Percentiles rank a stretch among this genome's conserved stretches.
phyloP scores from a whole-genome alignment of 768 basidiomycete species.

The Punctularia strigosozonata region DNA sequence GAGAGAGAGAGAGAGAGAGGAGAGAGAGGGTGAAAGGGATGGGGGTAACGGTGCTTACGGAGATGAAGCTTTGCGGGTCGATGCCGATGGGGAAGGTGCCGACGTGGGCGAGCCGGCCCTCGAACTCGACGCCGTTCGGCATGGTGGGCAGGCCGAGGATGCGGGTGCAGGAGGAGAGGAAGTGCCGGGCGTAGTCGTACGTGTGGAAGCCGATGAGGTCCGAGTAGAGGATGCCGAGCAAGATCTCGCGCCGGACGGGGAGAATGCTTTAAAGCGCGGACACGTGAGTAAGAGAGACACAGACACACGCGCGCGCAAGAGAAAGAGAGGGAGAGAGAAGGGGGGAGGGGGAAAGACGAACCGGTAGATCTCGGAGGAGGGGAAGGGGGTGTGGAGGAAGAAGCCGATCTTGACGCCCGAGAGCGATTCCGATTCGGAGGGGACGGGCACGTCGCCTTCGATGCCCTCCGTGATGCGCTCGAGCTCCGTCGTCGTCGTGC shows the following conservation, averaged over 20 bases:
- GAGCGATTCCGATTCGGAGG: constrained; percentile 25
- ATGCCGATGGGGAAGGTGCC: constrained; percentile 99
- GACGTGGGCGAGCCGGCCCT: constrained; percentile 90
- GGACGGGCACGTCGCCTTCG: constrained; percentile 32
- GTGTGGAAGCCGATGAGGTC: constrained; percentile 99
- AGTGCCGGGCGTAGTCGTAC: constrained; percentile 98
- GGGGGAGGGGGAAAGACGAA: constrained; percentile 23
- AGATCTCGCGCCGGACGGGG: constrained; percentile 92
- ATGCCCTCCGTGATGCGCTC: constrained; percentile 65
- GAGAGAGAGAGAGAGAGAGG: too few species aligned
- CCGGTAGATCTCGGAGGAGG: constrained; percentile 96
- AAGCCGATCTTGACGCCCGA: constrained; percentile 90
- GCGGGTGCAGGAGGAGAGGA: constrained; percentile 95
- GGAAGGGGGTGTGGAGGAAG: constrained; percentile 98
- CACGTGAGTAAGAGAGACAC: constrained; percentile 1
- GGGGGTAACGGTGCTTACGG: constrained; percentile 29
- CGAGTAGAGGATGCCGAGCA: constrained; percentile 92
- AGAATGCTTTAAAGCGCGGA: constrained; percentile 52
- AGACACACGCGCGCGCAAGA: not conserved
- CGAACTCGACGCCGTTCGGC: constrained; percentile 97
- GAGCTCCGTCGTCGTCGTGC: constrained; percentile 49
- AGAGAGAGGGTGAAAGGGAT: not conserved
- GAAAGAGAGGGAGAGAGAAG: not conserved
- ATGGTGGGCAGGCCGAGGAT: constrained; percentile 91
- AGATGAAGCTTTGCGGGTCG: constrained; percentile 84